These are phyloP conservation scores for Volutella citrinella DNA, from an alignment of 2,329 filamentous ascomycete genomes.

Conservation along the genomic window DNA sequence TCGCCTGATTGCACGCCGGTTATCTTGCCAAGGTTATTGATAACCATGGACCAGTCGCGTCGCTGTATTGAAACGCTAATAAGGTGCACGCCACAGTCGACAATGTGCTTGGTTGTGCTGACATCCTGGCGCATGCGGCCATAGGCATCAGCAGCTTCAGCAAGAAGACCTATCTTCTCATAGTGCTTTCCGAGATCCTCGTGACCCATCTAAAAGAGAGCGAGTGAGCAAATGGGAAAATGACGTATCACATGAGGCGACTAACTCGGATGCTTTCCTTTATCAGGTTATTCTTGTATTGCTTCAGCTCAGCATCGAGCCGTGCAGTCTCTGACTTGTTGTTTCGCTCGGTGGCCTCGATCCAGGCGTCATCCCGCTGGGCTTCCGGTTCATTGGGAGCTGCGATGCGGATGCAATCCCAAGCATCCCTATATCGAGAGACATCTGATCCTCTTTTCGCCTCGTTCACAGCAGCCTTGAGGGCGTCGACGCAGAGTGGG, in stretches of 20 bases:
- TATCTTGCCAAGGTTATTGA: conserved; percentile 62
- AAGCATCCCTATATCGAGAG: conserved; percentile 65
- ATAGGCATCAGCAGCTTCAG: conserved; percentile 73
- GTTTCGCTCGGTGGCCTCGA: conserved; percentile 61
- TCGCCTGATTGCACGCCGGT: conserved; percentile 45
- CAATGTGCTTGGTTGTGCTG: conserved; percentile 76
- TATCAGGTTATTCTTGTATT: conserved; percentile 94
- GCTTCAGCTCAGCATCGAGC: conserved; percentile 82
- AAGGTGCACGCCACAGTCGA: conserved; percentile 77
- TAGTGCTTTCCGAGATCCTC: conserved; percentile 87
- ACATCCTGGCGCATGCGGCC: conserved; percentile 87
- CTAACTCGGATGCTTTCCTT: conserved; percentile 90
- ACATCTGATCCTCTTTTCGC: conserved; percentile 76
- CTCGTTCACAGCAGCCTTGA: conserved; percentile 73
- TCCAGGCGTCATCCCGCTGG: conserved; percentile 68
- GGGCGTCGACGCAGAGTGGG: conserved; percentile 72
- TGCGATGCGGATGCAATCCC: conserved; percentile 60
- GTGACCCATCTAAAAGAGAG: conserved; percentile 72
- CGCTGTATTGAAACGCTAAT: conserved; percentile 74
- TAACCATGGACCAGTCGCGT: conserved; percentile 70
- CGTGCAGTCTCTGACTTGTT: conserved; percentile 69
- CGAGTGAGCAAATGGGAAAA: background rate
- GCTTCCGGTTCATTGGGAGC: conserved; percentile 68
- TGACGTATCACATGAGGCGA: background rate
- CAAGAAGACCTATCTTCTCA: conserved; percentile 72